Base-by-base conservation (phyloP, 495 filamentous ascomycete genomes). In the Neurospora terricola region DNA sequence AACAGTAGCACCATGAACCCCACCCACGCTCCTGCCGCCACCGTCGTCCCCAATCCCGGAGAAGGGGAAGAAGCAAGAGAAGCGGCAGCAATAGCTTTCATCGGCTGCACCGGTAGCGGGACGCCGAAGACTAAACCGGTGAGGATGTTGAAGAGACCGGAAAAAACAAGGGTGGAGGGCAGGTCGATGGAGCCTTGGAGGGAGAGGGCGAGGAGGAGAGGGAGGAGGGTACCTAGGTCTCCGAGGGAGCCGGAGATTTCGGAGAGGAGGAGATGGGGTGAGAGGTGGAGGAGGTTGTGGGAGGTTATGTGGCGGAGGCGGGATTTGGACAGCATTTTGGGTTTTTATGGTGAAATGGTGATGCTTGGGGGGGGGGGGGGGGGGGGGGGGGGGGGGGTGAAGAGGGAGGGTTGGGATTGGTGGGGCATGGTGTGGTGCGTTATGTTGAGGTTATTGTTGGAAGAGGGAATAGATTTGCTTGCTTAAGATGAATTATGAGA, bases 201-300 rank as follows among this genome's bases (percentile, higher is more conserved):
- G 0, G 93, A 89, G 4, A 97, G 89, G 3, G 94, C 92, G 72
- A 96, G 91, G 82, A 95, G 90, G 70, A 98, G 87, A 21, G 95
- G 95, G 10, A 98, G 88, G 37, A 98, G 88, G 4, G 94, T 98
- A 36, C 95, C 95, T 21, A 97, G 85, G 81, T 98, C 95, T 71
- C 95, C 95, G 16, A 98, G 85, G 0, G 94, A 90, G 59, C 95
- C 95, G 12, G 94, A 94, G 74, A 98, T 90, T 84, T 98, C 95
- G 23, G 54, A 66, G 27, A 66, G 27, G 7, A 34, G 54, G 27
- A 66, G 27, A 4, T 30, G 27, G 14, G 54, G 54, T 14, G 54
- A 9, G 54, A 66, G 3, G 54, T 66, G 54, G 54, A 5, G 14
- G 14, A 62, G 54, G 27, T 66, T 66, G 54, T 66, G 14, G 27